These are phyloP conservation scores for Podaxis carcinomalis DNA, from an alignment of 768 basidiomycete genomes.

Conservation along the genomic window DNA sequence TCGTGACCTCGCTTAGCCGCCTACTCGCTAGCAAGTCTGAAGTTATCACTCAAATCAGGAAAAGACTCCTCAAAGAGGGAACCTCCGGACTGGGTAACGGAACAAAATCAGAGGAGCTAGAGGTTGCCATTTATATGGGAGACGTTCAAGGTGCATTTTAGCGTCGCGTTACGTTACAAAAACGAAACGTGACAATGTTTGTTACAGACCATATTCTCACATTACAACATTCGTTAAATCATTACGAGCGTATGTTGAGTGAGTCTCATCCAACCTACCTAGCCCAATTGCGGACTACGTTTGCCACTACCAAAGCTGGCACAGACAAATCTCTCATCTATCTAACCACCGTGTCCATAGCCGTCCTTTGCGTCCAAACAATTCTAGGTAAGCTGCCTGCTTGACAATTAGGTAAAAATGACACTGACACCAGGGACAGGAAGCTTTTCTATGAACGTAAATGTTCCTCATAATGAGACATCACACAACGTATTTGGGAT, in stretches of 20 bases:
- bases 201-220: slow-evolving; percentile 81
- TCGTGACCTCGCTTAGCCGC: slow-evolving; percentile 76
- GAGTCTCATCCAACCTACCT: slow-evolving; percentile 87
- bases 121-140: slow-evolving; percentile 83
- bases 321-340: slow-evolving; percentile 64
- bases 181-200: slow-evolving; percentile 7
- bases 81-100: slow-evolving; percentile 30
- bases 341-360: slow-evolving; percentile 64
- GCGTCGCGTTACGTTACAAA: neutral
- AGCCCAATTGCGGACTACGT: slow-evolving; percentile 64
- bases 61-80: slow-evolving; percentile 51
- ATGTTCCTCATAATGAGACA: slow-evolving; percentile 50
- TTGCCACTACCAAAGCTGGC: slow-evolving; percentile 53
- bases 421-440: slow-evolving; percentile 36
- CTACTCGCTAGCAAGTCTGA: slow-evolving; percentile 79
- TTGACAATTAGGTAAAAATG: neutral
- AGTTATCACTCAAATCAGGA: slow-evolving; percentile 74
- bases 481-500: slow-evolving; percentile 51
- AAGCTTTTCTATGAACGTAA: slow-evolving; percentile 62
- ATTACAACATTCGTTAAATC: slow-evolving; percentile 75
- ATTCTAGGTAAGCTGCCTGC: slow-evolving; percentile 41
- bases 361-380: slow-evolving; percentile 60
- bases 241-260: slow-evolving; percentile 86
- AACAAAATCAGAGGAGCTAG: slow-evolving; percentile 48
- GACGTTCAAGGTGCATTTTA: slow-evolving; percentile 76